These are phyloP conservation scores for Pythium sp. DNA, from an alignment of 352 stramenopile genomes.

Conservation along the genomic window DNA sequence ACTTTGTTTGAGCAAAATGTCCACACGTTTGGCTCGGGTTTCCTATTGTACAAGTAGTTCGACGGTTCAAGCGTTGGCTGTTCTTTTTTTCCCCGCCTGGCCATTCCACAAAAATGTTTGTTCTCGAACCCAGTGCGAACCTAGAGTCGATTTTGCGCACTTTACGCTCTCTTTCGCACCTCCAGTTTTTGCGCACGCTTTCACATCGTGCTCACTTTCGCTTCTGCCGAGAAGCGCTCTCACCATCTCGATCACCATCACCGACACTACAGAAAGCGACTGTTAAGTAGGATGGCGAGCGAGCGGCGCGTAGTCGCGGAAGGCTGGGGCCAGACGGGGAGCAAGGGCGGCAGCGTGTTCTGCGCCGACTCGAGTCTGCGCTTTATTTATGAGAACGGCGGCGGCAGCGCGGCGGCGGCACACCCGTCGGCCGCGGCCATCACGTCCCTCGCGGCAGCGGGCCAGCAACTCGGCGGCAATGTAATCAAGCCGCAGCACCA, in stretches of 20 bases:
- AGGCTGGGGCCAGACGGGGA: conserved; percentile 50
- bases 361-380: conserved; percentile 80
- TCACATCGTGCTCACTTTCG: conserved; percentile 6
- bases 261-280: not conserved
- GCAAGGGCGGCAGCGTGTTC: conserved; percentile 65
- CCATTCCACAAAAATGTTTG: not conserved
- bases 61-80: not conserved
- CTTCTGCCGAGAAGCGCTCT: conserved; percentile 6
- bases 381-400: conserved; percentile 65
- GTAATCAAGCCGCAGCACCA: not conserved
- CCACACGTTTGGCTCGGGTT: not conserved
- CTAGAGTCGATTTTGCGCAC: not conserved
- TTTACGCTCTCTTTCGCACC: not conserved
- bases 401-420: conserved; percentile 22
- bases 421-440: conserved; percentile 23
- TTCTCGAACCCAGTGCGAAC: not conserved
- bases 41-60: not conserved
- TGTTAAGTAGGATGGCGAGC: conserved; percentile 1
- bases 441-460: conserved; percentile 24
- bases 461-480: conserved; percentile 1
- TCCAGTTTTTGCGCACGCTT: not conserved
- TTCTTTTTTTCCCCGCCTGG: not conserved
- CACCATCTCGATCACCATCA: not conserved
- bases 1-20: too few species aligned
- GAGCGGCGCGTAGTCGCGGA: conserved; percentile 68